Percentiles rank a stretch among this genome's conserved stretches.
Conservation (phyloP, 331 rosid species). For the Arachis monticola region DNA sequence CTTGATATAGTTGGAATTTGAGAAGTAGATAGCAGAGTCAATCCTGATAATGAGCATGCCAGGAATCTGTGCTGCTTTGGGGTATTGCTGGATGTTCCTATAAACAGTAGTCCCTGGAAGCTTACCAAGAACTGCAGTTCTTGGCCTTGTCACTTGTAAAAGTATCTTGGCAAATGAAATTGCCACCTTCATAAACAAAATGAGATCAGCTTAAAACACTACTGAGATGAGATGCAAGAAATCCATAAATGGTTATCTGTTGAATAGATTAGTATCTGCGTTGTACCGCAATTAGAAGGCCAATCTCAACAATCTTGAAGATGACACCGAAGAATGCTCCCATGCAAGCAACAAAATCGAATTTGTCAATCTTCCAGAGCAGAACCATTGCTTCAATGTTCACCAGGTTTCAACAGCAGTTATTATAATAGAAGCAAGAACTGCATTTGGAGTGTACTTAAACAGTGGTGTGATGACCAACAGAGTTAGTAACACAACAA, state of each 20-base stretch:
- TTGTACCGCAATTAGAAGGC: slow-evolving; percentile 75
- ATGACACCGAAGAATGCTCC: slow-evolving; percentile 96
- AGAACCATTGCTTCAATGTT: slow-evolving; percentile 61
- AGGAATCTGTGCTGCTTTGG: slow-evolving; percentile 59
- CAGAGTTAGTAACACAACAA: slow-evolving; percentile 63
- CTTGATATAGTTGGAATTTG: slow-evolving; percentile 81
- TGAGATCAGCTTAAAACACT: too few species aligned
- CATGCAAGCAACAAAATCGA: slow-evolving; percentile 84
- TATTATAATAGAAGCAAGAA: slow-evolving; percentile 83
- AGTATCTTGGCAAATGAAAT: slow-evolving; percentile 79
- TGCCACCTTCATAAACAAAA: slow-evolving; percentile 51
- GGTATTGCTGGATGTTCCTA: slow-evolving; percentile 74
- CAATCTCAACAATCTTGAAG: slow-evolving; percentile 81
- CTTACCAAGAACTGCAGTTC: slow-evolving; percentile 75
- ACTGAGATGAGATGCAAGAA: not conserved
- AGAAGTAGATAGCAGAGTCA: slow-evolving; percentile 90
- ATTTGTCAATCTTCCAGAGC: slow-evolving; percentile 80
- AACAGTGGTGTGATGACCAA: slow-evolving; percentile 73
- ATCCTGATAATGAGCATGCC: slow-evolving; percentile 74
- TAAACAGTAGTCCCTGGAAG: slow-evolving; percentile 65
- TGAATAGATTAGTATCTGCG: not conserved
- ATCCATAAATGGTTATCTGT: not conserved
- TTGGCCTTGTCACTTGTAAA: slow-evolving; percentile 88
- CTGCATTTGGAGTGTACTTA: slow-evolving; percentile 88
- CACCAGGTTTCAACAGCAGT: slow-evolving; percentile 63